Conservation (phyloP, 495 filamentous ascomycete species). For the Penicillium simplicissimum region DNA sequence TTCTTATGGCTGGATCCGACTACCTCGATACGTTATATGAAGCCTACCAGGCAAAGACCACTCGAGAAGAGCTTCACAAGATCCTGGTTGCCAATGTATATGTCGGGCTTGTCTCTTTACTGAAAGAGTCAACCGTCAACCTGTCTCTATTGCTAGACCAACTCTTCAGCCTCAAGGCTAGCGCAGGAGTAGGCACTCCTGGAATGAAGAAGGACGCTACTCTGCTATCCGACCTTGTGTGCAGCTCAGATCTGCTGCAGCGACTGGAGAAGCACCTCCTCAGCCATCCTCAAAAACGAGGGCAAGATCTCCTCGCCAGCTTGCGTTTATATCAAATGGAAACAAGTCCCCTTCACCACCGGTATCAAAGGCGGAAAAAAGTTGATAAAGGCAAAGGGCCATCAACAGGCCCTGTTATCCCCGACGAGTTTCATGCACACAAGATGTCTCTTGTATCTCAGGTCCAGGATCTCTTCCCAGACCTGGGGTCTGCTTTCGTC, state of each 20-base stretch:
- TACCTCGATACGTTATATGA: constrained; percentile 73
- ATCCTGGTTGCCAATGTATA: constrained; percentile 70
- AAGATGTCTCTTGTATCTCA: constrained; percentile 80
- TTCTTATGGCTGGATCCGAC: constrained; percentile 80
- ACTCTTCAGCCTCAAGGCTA: constrained; percentile 74
- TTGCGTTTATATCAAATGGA: constrained; percentile 48
- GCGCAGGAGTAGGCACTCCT: constrained; percentile 54
- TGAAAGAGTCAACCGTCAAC: constrained; percentile 65
- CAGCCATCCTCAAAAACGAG: constrained; percentile 48
- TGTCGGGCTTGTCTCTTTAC: constrained; percentile 66
- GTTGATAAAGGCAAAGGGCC: constrained; percentile 69
- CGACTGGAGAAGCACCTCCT: constrained; percentile 58
- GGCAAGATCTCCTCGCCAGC: constrained; percentile 40
- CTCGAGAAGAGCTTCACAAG: constrained; percentile 54
- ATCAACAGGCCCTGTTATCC: constrained; percentile 41
- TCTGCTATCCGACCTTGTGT: constrained; percentile 48
- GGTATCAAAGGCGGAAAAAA: constrained; percentile 56
- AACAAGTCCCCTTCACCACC: constrained; percentile 54
- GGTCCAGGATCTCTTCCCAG: constrained; percentile 90
- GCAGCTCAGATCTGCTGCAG: constrained; percentile 40
- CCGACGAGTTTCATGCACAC: constrained; percentile 70
- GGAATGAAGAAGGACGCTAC: constrained; percentile 41
- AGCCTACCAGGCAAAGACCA: constrained; percentile 59
- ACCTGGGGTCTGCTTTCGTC: constrained; percentile 82
- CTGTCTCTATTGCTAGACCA: constrained; percentile 75